Base-by-base conservation (phyloP, 306 rosid genomes). In the Sechiopsis laciniata region DNA sequence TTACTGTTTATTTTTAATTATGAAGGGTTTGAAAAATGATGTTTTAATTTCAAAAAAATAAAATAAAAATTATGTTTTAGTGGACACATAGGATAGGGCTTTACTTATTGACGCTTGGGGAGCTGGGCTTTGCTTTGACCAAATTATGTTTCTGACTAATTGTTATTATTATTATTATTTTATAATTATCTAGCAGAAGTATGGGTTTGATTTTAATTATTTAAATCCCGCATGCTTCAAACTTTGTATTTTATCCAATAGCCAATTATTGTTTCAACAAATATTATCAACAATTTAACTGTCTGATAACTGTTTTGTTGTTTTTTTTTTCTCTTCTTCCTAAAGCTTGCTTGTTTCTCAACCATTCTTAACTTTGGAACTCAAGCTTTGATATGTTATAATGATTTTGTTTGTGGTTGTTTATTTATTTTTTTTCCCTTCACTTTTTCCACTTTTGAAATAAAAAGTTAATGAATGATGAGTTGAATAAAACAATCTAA, bases 101-200 rank as follows among this genome's bases (percentile, higher is more conserved):
- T 67, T 67, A 67, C 72, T 67, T 13, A 67, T 67, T 67, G 55
- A 67, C 45, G 55, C 72, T 66, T 40, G 29, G 72, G 10, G 17
- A 11, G 16, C 17, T 42, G 6, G 72, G 72, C 32, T 67, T 67
- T 46, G 55, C 37, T 67, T 67, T 67, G 55, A 67, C 72, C 16
- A 65, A n/a, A 11, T 32, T 32, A 32, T 67, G 37, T 67, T 19
- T 45, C 19, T 21, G 40, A 45, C 19, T 10, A 2, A 32, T 32
- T 32, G 6, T 67, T 42, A 10, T 67, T 46, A 46, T 67, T 19
- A 46, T 20, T 67, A 10, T 10, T 15, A 42, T 37, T 42, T 32
- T 40, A 66, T 45, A 42, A 67, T 67, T 12, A 67, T 48, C 54
- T 66, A 35, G 2, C 72, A 45, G 1, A 66, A 45, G 37, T 66